phyloP scores from a whole-genome alignment of 306 rosid genomes.

The Senna tora region DNA sequence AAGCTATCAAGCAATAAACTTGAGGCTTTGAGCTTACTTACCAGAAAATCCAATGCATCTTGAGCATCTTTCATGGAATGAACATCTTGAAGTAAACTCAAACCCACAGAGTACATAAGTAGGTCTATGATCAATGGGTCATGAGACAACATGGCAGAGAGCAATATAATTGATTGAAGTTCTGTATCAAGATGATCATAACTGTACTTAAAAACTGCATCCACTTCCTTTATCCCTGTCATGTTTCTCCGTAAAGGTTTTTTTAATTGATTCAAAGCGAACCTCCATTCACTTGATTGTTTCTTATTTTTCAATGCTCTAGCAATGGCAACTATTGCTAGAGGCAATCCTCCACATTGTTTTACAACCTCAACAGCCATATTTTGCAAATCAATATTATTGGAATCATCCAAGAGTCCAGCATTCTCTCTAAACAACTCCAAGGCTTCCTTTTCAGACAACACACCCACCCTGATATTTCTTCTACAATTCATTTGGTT shows the following conservation, averaged over 20 bases:
- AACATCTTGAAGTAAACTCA: not conserved
- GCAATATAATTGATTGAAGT: not conserved
- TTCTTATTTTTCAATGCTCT: slow-evolving; percentile 13
- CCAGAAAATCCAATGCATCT: not conserved
- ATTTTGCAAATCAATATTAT: not conserved
- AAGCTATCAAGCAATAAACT: slow-evolving; percentile 9
- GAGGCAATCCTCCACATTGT: not conserved
- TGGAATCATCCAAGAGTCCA: not conserved
- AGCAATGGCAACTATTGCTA: slow-evolving; percentile 14
- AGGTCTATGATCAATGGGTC: not conserved
- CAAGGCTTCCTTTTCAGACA: slow-evolving; percentile 5
- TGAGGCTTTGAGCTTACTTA: slow-evolving; percentile 22
- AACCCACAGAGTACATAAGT: slow-evolving; percentile 3
- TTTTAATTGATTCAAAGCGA: not conserved
- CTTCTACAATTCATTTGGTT: not conserved
- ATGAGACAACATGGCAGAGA: not conserved
- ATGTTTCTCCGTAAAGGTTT: not conserved
- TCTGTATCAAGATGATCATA: not conserved
- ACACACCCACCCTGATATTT: not conserved
- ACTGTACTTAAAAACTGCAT: not conserved
- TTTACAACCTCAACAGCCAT: not conserved
- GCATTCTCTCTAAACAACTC: not conserved
- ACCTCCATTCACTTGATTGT: not conserved
- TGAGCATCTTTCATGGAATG: not conserved
- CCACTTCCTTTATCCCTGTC: not conserved